Percentiles rank a stretch among this genome's conserved stretches.
Evolutionary conservation across 305 asterid genomes (phyloP).

Genomic region (Fraxinus albicans): DNA sequence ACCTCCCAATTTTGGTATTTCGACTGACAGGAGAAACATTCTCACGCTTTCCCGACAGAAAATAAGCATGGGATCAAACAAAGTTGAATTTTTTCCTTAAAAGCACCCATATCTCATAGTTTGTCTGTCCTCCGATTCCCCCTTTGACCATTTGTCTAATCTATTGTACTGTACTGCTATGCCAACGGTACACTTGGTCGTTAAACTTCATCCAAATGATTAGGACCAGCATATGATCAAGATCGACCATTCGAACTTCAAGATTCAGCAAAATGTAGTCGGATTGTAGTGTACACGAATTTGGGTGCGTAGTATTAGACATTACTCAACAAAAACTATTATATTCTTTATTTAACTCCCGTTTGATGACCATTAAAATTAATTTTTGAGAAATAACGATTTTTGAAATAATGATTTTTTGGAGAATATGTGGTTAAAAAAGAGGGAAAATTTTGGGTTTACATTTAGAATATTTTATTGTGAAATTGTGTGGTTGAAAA

Average conservation of each 20-base stretch:
- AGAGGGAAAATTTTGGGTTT: no score
- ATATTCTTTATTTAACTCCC: no score
- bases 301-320: not conserved
- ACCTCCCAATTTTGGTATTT: not conserved
- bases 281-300: no score
- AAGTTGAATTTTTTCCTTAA: not conserved
- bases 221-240: not conserved
- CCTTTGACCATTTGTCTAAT: constrained; percentile 37
- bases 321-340: not conserved
- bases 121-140: not conserved
- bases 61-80: constrained; percentile 27
- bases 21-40: constrained; percentile 26
- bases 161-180: not conserved
- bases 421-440: no score
- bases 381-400: no score
- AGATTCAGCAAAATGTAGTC: not conserved
- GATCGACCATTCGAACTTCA: not conserved
- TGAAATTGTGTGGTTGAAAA: no score
- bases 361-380: no score
- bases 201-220: not conserved
- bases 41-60: constrained; percentile 36
- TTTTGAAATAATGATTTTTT: no score
- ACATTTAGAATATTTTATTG: no score
- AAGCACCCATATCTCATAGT: not conserved
- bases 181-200: not conserved